Base-by-base conservation (phyloP, 106 monocot species). In the Dioscorea dumetorum region DNA sequence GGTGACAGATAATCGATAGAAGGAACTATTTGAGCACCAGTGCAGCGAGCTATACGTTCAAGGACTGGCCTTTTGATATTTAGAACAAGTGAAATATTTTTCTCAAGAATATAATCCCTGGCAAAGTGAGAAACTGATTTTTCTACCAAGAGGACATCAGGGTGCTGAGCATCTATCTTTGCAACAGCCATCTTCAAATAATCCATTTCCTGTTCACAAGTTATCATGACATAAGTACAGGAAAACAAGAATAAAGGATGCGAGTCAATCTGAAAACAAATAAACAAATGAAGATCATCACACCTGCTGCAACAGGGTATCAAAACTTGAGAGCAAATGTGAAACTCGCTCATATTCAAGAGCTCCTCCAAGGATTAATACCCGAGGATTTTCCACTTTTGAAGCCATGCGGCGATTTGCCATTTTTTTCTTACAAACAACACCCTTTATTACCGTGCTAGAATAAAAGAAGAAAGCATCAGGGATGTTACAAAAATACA, bases 101-200 rank as follows among this genome's bases (percentile, higher is more conserved):
- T 90, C 11, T 78, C 79, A 63, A 90, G 87, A 77, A 94, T 82
- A 74, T 85, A 77, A 12, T 94, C 94, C 60, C 90, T 87, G 9
- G 94, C 94, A 79, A 74, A 83, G 72, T 85, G 94, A 66, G 94
- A 87, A 21, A 94, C 94, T 31, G 94, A 76, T 70, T 90, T 94
- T 67, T 94, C 94, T 24, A 94, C 94, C 59, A 94, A 73, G 33
- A 94, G 74, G n/a, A 94, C 78, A 79, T 77, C 76, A 22, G 94
- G 94, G 58, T 85, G 84, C 71, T 94, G 85, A 68, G 82, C 84
- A 74, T 80, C 80, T 73, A 90, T 94, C 67, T 90, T 94, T 75
- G 90, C 87, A 73, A 94, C 94, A 18, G 94, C 90, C 94, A 94
- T 94, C 81, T 85, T 88, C 74, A 94, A 79, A 62, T 91, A 88